phyloP scores from a whole-genome alignment of 257 asterid genomes.

The Capsicum rhomboideum region DNA sequence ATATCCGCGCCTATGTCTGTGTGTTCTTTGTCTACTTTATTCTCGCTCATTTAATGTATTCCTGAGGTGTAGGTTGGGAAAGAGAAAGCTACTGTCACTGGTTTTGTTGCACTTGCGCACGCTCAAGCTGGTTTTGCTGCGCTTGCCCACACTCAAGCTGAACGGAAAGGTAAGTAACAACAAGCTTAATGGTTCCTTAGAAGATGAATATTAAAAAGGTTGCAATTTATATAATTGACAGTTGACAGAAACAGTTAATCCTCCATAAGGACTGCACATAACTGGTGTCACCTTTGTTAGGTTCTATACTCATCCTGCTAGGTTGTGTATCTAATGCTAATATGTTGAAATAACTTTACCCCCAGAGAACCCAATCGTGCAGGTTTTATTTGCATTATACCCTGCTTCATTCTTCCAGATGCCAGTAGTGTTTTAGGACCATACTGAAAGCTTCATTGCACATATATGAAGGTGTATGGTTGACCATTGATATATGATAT shows the following conservation, averaged over 20 bases:
- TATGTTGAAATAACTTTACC: background rate
- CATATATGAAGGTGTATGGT: background rate
- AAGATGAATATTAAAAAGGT: background rate
- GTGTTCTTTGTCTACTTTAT: background rate
- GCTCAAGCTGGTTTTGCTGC: background rate
- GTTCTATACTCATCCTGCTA: background rate
- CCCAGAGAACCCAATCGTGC: background rate
- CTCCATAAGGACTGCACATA: background rate
- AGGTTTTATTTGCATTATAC: background rate
- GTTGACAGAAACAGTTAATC: background rate
- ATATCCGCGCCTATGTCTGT: background rate
- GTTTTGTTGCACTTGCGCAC: background rate
- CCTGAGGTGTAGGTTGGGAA: background rate
- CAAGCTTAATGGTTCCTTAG: background rate
- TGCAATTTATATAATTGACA: background rate
- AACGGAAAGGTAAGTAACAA: constrained; percentile 18
- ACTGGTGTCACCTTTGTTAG: background rate
- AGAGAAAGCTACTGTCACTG: background rate
- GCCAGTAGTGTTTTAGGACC: constrained; percentile 1
- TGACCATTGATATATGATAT: background rate
- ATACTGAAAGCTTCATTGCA: background rate
- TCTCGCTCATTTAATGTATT: background rate
- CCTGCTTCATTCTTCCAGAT: background rate
- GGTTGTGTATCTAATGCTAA: background rate
- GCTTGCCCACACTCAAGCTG: background rate